Evolutionary conservation across 2,329 filamentous ascomycete species (phyloP).

Genomic region (Colletotrichum theobromicola): DNA sequence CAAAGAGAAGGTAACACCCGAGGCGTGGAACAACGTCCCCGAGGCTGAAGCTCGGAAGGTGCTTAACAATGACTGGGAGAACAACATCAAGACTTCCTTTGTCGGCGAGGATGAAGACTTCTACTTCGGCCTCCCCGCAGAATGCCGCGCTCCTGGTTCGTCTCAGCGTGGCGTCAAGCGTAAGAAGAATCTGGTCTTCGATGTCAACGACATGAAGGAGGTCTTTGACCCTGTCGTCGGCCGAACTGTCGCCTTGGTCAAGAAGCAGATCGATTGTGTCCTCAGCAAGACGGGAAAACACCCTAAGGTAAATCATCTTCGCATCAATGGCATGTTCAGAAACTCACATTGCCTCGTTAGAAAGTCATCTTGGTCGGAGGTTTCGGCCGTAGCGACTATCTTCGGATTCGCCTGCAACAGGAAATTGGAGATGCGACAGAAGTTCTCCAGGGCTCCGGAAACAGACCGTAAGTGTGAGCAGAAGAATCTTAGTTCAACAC

Average conservation of each 20-base stretch:
- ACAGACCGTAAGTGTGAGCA: conserved; percentile 32
- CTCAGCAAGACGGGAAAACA: not conserved
- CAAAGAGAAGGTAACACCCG: conserved; percentile 17
- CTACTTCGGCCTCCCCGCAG: conserved; percentile 23
- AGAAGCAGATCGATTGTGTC: conserved; percentile 27
- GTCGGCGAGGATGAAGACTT: not conserved
- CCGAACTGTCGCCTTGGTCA: conserved; percentile 27
- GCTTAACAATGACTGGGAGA: conserved; percentile 28
- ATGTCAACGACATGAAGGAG: conserved; percentile 20
- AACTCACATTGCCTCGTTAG: conserved; percentile 23
- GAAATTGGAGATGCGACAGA: not conserved
- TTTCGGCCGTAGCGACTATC: conserved; percentile 36
- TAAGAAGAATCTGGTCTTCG: not conserved
- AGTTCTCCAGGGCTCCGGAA: conserved; percentile 34
- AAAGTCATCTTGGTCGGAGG: conserved; percentile 44
- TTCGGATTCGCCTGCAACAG: conserved; percentile 28
- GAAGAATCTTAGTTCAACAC: too few relatives aligned
- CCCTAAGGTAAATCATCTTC: conserved; percentile 32
- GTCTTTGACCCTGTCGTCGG: conserved; percentile 28
- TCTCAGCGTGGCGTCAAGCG: not conserved
- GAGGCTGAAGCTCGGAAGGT: not conserved
- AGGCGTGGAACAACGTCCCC: conserved; percentile 4
- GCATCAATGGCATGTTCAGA: not conserved
- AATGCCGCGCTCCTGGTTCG: not conserved
- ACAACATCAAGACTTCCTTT: conserved; percentile 28